A percentile compares a stretch with the other conserved stretches of the same genome.
Evolutionary conservation across 2,329 filamentous ascomycete species (phyloP).

Genomic region (Pseudonectria buxi): DNA sequence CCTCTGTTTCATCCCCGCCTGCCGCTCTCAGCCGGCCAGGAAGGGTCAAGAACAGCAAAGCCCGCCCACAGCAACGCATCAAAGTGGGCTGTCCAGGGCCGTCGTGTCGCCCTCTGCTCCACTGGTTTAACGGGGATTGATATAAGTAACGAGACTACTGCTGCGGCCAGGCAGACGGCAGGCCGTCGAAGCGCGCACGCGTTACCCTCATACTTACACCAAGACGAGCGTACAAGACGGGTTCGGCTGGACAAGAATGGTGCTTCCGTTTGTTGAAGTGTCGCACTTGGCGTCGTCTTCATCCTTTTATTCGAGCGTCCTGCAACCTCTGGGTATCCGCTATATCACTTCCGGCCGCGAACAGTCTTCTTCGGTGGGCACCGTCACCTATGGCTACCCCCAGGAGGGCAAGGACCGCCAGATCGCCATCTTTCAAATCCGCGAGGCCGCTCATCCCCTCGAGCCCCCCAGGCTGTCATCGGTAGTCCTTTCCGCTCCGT

Average conservation of each 20-base stretch:
- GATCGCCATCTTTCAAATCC: constrained; percentile 38
- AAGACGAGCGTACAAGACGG: too few species aligned
- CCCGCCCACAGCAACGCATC: too few species aligned
- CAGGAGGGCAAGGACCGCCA: constrained; percentile 17
- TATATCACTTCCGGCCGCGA: constrained; percentile 36
- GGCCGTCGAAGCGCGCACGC: too few species aligned
- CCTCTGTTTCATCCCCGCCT: too few species aligned
- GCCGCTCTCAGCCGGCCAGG: too few species aligned
- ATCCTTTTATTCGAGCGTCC: constrained; percentile 75
- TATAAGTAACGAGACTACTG: too few species aligned
- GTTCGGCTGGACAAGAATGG: constrained; percentile 21
- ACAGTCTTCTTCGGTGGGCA: constrained; percentile 28
- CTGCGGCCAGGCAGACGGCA: too few species aligned
- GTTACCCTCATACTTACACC: too few species aligned
- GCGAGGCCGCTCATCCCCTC: constrained; percentile 33
- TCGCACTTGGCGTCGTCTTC: constrained; percentile 71
- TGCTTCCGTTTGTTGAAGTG: constrained; percentile 54
- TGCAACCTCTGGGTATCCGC: constrained; percentile 70
- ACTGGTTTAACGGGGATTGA: too few species aligned
- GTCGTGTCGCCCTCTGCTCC: too few species aligned
- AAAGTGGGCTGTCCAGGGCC: too few species aligned
- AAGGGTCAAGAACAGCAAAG: too few species aligned
- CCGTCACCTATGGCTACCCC: constrained; percentile 33
- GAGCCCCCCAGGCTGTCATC: constrained; percentile 35
- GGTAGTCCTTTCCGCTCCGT: constrained; percentile 63